These are phyloP conservation scores for Trichoderma endophyticum DNA, from an alignment of 2,329 filamentous ascomycete species.

Conservation along the genomic window DNA sequence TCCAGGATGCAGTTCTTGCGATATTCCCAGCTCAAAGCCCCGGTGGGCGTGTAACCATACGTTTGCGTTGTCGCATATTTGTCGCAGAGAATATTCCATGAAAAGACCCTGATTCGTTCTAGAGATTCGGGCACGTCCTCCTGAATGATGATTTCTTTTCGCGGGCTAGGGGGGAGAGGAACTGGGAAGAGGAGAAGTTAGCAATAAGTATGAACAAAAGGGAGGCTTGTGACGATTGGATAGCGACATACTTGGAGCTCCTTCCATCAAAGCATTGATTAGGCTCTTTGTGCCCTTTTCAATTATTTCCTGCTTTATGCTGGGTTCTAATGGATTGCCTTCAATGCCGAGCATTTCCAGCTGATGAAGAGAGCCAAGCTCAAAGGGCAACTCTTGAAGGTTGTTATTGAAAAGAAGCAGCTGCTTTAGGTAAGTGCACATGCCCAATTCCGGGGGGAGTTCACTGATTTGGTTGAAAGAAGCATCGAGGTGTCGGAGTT, in stretches of 20 bases:
- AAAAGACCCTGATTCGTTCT: constrained; percentile 79
- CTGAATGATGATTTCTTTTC: constrained; percentile 76
- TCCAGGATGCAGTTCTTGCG: constrained; percentile 78
- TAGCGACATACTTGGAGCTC: constrained; percentile 69
- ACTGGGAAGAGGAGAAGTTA: constrained; percentile 48
- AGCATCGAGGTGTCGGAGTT: constrained; percentile 78
- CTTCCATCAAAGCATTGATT: constrained; percentile 78
- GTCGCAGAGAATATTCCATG: constrained; percentile 95
- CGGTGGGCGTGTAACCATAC: constrained; percentile 86
- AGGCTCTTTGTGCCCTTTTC: constrained; percentile 84
- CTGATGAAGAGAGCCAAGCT: constrained; percentile 84
- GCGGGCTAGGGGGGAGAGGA: constrained; percentile 70
- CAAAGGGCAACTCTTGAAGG: constrained; percentile 75
- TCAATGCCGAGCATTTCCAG: constrained; percentile 88
- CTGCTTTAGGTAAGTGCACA: constrained; percentile 89
- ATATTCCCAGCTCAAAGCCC: constrained; percentile 82
- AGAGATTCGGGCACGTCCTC: constrained; percentile 57
- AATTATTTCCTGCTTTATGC: constrained; percentile 76
- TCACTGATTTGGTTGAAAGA: constrained; percentile 83
- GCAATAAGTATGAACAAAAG: not conserved
- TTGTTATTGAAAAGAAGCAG: constrained; percentile 88
- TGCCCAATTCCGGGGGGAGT: constrained; percentile 87
- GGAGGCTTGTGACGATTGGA: not conserved
- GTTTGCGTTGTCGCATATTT: constrained; percentile 80
- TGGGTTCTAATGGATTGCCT: constrained; percentile 78